A percentile compares a stretch with the other conserved stretches of the same genome.
Conservation (phyloP, 495 filamentous ascomycete species). For the Penicillium subrubescens region DNA sequence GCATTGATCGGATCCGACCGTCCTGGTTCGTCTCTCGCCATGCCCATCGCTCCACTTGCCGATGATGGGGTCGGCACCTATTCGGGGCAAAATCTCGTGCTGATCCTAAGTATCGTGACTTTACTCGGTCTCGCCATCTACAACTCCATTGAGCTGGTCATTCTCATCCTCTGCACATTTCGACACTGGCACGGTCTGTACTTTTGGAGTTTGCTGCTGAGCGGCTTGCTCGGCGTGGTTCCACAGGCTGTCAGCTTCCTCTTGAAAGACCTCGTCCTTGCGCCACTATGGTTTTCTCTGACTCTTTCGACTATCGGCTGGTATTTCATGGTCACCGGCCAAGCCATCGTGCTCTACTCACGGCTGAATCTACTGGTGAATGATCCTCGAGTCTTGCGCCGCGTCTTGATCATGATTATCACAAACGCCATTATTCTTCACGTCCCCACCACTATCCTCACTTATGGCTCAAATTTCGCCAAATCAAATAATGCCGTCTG, state of each 20-base stretch:
- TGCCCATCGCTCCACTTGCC: not conserved
- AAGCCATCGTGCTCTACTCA: conserved; percentile 42
- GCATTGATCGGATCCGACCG: conserved; percentile 5
- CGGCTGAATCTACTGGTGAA: conserved; percentile 39
- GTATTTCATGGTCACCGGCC: conserved; percentile 46
- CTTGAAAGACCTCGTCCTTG: conserved; percentile 34
- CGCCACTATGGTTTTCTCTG: conserved; percentile 31
- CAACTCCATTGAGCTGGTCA: conserved; percentile 41
- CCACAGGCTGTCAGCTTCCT: conserved; percentile 43
- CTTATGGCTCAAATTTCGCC: conserved; percentile 36
- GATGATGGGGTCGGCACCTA: conserved; percentile 14
- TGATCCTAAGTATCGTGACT: conserved; percentile 30
- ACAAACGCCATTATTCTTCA: conserved; percentile 40
- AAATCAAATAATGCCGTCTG: not conserved
- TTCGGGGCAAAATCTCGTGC: conserved; percentile 10
- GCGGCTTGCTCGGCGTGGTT: conserved; percentile 35
- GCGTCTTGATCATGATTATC: conserved; percentile 39
- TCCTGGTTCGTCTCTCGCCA: not conserved
- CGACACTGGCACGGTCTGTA: conserved; percentile 42
- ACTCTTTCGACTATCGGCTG: conserved; percentile 42
- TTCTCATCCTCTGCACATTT: conserved; percentile 43
- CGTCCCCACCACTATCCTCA: conserved; percentile 42
- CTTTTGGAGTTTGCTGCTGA: conserved; percentile 44
- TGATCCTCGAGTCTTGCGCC: conserved; percentile 29
- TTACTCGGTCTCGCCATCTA: conserved; percentile 41